Base-by-base conservation (phyloP, 345 rosid genomes). In the Arabidopsis arenosa region DNA sequence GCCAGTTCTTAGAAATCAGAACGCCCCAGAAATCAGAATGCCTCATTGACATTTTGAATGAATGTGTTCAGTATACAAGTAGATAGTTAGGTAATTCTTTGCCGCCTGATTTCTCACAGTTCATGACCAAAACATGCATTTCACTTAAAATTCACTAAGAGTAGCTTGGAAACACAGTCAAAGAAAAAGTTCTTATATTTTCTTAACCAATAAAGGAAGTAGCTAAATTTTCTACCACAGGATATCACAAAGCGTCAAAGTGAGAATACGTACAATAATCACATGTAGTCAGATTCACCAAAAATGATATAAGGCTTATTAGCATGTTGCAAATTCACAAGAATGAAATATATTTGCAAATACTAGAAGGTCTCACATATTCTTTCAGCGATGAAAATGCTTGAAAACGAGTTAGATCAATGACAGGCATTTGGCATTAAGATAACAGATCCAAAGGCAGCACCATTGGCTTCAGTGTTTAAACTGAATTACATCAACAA, bases 401-500 rank as follows among this genome's bases (percentile, higher is more conserved):
- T 13, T 55, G 59, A 30, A 28, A 28, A 55, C 37, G 36, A 30
- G 60, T 55, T 55, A 55, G 13, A 9, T 55, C 17, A 54, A 12
- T 30, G 60, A 3, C 37, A 32, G 61, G 61, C 39, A 32, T 14
- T 32, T 56, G 12, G 3, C 21, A 56, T 32, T 18, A 60, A 5
- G 32, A 11, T 28, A 11, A 18, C 14, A 17, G 13, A 60, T 37
- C 65, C 65, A 60, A 18, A 60, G 47, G 47, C 32, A 60, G 37
- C 65, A 59, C 18, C 18, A 28, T 55, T 37, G 30, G 30, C 26
- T 35, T 57, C 23, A 60, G 10, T 39, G 11, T 39, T 60, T 60
- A 15, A 60, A 11, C 48, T 62, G 48, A 40, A 40, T 1, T 18
- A 30, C 55, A 69, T 56, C 4, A 69, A 7, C 76, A 72, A 4